Base-by-base conservation (phyloP, 192 early-diverging fungal genomes). In the Allomyces macrogynus region DNA sequence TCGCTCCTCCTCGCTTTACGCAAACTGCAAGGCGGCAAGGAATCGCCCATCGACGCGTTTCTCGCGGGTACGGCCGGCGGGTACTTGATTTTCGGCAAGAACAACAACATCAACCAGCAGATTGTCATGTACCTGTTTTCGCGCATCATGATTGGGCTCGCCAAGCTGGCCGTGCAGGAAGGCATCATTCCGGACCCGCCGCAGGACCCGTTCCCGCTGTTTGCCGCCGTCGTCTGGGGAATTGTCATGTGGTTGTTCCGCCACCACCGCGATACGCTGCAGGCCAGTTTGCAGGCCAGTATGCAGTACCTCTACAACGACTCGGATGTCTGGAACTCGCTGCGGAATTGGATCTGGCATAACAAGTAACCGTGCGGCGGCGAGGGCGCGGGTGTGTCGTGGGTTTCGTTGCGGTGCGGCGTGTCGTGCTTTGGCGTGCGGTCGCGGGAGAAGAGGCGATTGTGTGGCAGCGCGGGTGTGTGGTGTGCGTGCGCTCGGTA, bases 271-370 rank as follows among this genome's bases (percentile, higher is more conserved):
- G 85, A 91, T 64, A 81, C 84, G 10, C 81, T 97, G 61, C 92
- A 95, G 74, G 81, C 88, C 23, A 92, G 90, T 18, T 79, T 97
- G 42, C 86, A 87, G 74, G 80, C 86, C 49, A 93, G 91, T 23
- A 97, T 97, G 95, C 85, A 87, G 65, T 96, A 96, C 67, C 77
- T 96, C 24, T 96, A 96, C 75, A 81, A 85, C 43, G 93, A 96
- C 69, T 92, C 89, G 11, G 82, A 89, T 74, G 72, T 74, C 63
- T 92, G 88, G 86, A 73, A 75, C 49, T 83, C 85, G 62, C 77
- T 89, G 24, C 79, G 77, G 69, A 89, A 79, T 66, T 80, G 86
- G 65, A 71, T 91, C 63, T 91, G 87, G 87, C 87, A 88, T 66
- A 91, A 91, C 77, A 87, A 87, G 77, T 87, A 70, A 62, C 2